Base-by-base conservation (phyloP, 2,329 filamentous ascomycete species). In the Hypomyces rosellus region DNA sequence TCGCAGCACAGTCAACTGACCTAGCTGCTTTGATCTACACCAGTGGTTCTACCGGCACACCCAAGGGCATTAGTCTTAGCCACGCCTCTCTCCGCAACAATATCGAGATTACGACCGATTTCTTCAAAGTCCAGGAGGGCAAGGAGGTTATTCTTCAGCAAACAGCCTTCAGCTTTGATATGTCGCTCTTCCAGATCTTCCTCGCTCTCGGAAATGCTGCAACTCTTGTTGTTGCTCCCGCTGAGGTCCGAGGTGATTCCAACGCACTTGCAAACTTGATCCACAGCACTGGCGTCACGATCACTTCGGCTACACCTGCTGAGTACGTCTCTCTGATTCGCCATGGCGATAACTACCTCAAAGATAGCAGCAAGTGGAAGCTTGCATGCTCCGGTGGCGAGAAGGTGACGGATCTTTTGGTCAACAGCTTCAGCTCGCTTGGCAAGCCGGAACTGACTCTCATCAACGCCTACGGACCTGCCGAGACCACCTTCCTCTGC, bases 231-330 rank as follows among this genome's bases (percentile, higher is more conserved):
- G 55, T 76, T 2, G 65, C 64, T 1, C 59, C 65, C 0, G 20
- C 49, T 3, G 14, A 48, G 0, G 33, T 48, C 1, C 4, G 42
- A 51, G 0, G 46, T 12, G 70, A 75, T 53, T 62, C 71, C 0
- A 34, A 57, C 0, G 62, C 57, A 4, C 57, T 77, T 5, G 54
- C 63, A 0, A 54, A 65, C 0, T 43, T 73, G 14, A 71, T 77
- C 6, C 40, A 38, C 0, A n/a, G 59, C 1, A 53, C 71, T 6
- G 45, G 54, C 1, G 60, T 77, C 30, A 71, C 67, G 0, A 61
- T 61, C 36, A 75, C 71, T 0, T 57, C 53, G 3, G 65, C 63
- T 2, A 72, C 68, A 1, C 72, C 74, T 0, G 69, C 74, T 0
- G 73, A 77, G 53, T 72, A 70, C 46, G 39, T 53, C 5, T 56